Conservation (phyloP, 2,329 filamentous ascomycete species). For the Lomentospora prolificans region DNA sequence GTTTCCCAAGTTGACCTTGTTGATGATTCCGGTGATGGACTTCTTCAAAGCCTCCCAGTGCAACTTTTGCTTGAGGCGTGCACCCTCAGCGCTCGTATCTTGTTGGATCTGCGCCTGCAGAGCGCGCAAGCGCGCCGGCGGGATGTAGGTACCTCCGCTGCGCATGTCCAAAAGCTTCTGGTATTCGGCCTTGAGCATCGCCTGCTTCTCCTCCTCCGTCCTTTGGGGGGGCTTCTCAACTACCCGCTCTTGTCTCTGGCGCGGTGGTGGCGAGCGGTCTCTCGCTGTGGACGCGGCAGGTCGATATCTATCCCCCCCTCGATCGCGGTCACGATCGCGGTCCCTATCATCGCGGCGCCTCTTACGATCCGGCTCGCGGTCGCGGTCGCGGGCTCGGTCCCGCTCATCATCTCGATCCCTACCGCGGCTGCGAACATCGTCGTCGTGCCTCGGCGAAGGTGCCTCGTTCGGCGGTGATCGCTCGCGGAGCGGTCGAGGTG, state of each 20-base stretch:
- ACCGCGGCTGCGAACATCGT: constrained; percentile 28
- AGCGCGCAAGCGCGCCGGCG: constrained; percentile 78
- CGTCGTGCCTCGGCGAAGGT: constrained; percentile 14
- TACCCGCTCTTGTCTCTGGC: background rate
- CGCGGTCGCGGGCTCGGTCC: constrained; percentile 10
- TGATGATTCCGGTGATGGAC: constrained; percentile 96
- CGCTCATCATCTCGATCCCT: constrained; percentile 17
- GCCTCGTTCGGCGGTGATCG: constrained; percentile 8
- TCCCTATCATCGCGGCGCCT: constrained; percentile 7
- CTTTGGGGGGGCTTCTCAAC: constrained; percentile 25
- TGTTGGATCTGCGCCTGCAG: constrained; percentile 96
- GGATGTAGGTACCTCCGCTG: constrained; percentile 93
- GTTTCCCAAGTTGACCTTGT: constrained; percentile 97
- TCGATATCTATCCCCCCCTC: constrained; percentile 39
- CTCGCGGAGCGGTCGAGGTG: constrained; percentile 8
- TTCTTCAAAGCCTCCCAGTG: constrained; percentile 95
- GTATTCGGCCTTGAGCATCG: constrained; percentile 82
- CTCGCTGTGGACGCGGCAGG: constrained; percentile 24
- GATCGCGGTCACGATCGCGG: constrained; percentile 6
- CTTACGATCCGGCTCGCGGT: constrained; percentile 16
- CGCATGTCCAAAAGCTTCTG: constrained; percentile 86
- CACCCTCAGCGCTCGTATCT: constrained; percentile 91
- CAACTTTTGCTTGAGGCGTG: constrained; percentile 65
- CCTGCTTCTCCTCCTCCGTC: constrained; percentile 77
- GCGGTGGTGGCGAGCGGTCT: constrained; percentile 23